Evolutionary conservation across 1,284 basidiomycete genomes (phyloP).

Genomic region (Austroboletus novae-zelandiae): DNA sequence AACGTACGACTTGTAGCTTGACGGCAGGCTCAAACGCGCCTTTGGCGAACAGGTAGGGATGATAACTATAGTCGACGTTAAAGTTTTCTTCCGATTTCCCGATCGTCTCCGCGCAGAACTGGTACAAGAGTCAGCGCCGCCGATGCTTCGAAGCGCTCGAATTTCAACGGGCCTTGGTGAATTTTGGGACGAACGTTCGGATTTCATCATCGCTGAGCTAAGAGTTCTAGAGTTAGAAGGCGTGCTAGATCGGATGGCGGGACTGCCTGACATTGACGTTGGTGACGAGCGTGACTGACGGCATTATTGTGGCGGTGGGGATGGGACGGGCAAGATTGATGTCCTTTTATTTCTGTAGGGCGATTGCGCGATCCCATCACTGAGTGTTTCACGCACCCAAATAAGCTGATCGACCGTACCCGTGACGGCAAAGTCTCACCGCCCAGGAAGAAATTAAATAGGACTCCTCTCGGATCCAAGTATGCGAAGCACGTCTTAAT

Average conservation of each 20-base stretch:
- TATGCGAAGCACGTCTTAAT: no score
- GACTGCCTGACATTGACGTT: conserved; percentile 49
- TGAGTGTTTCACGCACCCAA: no score
- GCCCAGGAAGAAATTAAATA: no score
- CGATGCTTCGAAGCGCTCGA: not conserved
- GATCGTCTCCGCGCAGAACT: conserved; percentile 43
- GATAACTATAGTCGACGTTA: conserved; percentile 48
- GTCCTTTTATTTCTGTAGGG: no score
- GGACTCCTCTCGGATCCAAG: no score
- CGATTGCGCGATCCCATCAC: no score
- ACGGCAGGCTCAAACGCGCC: conserved; percentile 62
- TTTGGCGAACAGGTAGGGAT: conserved; percentile 52
- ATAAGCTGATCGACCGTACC: no score
- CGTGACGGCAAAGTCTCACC: no score
- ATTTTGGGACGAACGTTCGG: conserved; percentile 3
- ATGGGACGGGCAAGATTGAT: no score
- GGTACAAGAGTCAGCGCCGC: not conserved
- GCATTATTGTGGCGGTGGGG: not conserved
- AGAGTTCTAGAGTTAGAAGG: not conserved
- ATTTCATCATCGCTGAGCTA: conserved; percentile 7
- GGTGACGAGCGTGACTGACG: conserved; percentile 48
- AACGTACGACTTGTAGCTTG: conserved; percentile 47
- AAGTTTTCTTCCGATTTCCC: conserved; percentile 54
- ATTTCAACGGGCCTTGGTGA: conserved; percentile 2
- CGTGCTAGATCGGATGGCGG: not conserved